Evolutionary conservation across 768 basidiomycete genomes (phyloP).

Genomic region (Crassisporium funariophilum): DNA sequence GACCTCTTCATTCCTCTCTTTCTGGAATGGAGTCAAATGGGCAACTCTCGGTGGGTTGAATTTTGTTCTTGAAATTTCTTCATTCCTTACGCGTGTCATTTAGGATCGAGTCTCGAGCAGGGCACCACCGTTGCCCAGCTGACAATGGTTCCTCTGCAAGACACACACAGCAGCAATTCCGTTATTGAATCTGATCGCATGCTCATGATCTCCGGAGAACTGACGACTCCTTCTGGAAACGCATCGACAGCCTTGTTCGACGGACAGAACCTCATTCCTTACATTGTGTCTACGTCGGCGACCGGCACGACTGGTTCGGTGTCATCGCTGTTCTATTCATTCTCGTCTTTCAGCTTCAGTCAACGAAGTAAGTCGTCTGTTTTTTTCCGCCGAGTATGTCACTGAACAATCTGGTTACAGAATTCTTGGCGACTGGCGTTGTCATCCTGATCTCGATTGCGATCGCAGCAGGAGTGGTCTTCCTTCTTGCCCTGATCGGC

Average conservation of each 20-base stretch:
- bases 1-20: conserved; percentile 69
- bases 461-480: conserved; percentile 91
- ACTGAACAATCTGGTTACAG: conserved; percentile 40
- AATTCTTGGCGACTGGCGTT: conserved; percentile 87
- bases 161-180: conserved; percentile 68
- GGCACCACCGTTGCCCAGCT: conserved; percentile 78
- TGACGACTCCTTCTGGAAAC: conserved; percentile 72
- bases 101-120: conserved; percentile 57
- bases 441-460: conserved; percentile 98
- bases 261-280: conserved; percentile 80
- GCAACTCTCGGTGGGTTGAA: conserved; percentile 53
- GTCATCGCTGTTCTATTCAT: conserved; percentile 82
- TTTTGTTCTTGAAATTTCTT: conserved; percentile 2
- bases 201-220: conserved; percentile 82
- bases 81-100: conserved; percentile 1
- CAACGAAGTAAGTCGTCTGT: conserved; percentile 59
- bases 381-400: conserved; percentile 5
- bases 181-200: conserved; percentile 84
- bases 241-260: conserved; percentile 89
- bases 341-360: conserved; percentile 73
- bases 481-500: conserved; percentile 81
- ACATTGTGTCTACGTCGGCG: conserved; percentile 66
- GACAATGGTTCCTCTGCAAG: conserved; percentile 85
- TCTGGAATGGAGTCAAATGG: conserved; percentile 88
- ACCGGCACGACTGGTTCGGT: conserved; percentile 72